Evolutionary conservation across 148 eudicot genomes (phyloP), one percentile per base, ranked within the genome.

Genomic region (Rhododendron williamsianum): DNA sequence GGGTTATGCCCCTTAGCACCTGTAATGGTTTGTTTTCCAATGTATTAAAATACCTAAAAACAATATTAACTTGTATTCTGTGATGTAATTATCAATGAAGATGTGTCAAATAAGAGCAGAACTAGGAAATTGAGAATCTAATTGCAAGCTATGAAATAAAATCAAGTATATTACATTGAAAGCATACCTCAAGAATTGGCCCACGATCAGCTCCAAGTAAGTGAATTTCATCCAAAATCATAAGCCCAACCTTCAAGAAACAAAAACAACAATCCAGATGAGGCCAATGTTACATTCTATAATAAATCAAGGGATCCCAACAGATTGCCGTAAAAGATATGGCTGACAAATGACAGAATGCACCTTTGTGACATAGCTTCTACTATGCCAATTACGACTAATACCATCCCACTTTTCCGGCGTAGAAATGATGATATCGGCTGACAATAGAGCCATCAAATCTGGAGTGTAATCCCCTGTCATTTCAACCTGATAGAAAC

Each of bases 351-450:
- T 54, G 80, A 36, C n/a, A 84, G 41, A 63, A 82, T 45, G 21
- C 49, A 95, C 98, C 98, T 97, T 97, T 89, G 92, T 94, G 46
- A 97, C 99, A 88, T 97, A 97, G 86, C 95, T 91, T 88, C 99
- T 92, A 80, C 90, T 88, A 78, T 97, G 98, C 99, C 98, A 97
- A 87, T 97, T 95, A 89, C 99, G 99, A 91, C 99, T 97, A 86
- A 97, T 97, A 72, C 99, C 99, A 93, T 97, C 99, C 99, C 99
- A 97, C 86, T 97, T 97, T 87, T 97, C 99, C 86, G 99, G 99
- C 87, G 99, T 97, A 65, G 98, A 94, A 83, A 97, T 97, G 82
- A 97, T 97, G 80, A 97, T 97, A 88, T 97, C 99, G 13, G 99
- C 98, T 82, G 98, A 93, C 84, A 93, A 83, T 85, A 97, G 94